These are phyloP conservation scores for Aureobasidium leucospermi DNA, from an alignment of 2,329 filamentous ascomycete species.

Conservation along the genomic window DNA sequence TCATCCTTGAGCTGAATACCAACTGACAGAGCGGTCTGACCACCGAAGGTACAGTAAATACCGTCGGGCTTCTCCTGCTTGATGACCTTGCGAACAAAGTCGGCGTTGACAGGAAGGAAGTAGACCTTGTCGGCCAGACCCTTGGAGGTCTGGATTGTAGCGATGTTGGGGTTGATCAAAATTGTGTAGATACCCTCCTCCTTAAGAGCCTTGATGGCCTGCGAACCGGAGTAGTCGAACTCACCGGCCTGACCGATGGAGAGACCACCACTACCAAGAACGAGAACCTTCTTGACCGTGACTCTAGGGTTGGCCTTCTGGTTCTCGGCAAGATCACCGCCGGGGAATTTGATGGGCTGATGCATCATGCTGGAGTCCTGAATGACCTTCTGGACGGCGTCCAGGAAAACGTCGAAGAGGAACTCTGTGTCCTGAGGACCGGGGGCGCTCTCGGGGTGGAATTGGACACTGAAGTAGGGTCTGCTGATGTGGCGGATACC, in stretches of 20 bases:
- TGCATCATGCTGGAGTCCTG: constrained; percentile 59
- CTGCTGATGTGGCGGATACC: constrained; percentile 81
- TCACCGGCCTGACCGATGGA: constrained; percentile 97
- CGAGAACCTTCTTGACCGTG: constrained; percentile 85
- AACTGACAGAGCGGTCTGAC: constrained; percentile 92
- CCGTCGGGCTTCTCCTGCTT: constrained; percentile 88
- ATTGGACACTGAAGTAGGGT: constrained; percentile 98
- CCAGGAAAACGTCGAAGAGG: constrained; percentile 93
- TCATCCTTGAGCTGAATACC: constrained; percentile 97
- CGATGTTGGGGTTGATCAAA: constrained; percentile 98
- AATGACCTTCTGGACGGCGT: constrained; percentile 68
- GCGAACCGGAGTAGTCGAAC: constrained; percentile 97
- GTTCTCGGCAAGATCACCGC: constrained; percentile 74
- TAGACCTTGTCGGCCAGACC: constrained; percentile 97
- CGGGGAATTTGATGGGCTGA: constrained; percentile 77
- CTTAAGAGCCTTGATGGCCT: constrained; percentile 97
- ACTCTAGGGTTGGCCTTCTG: constrained; percentile 68
- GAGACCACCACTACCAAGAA: constrained; percentile 88
- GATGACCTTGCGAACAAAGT: constrained; percentile 97
- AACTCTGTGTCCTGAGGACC: constrained; percentile 94
- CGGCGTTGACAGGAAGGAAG: constrained; percentile 92
- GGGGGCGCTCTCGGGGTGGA: constrained; percentile 94
- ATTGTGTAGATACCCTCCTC: constrained; percentile 98
- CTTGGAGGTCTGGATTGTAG: constrained; percentile 97
- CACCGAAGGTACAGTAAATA: constrained; percentile 96